Evolutionary conservation across 2,329 filamentous ascomycete species (phyloP).

Genomic region (Cercospora sp.): DNA sequence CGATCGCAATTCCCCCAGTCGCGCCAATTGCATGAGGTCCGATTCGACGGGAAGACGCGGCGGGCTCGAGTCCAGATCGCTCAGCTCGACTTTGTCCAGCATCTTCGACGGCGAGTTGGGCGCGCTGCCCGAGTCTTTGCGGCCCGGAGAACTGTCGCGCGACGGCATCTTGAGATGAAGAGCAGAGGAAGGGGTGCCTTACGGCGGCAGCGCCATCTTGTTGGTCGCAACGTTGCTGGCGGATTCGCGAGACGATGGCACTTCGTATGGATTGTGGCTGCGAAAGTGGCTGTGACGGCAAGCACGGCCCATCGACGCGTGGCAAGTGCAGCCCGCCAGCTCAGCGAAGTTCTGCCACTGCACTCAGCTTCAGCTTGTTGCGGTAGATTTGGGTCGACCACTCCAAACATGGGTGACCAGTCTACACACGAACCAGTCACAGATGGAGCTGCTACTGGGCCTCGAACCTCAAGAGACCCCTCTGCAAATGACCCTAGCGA

Average conservation of each 20-base stretch:
- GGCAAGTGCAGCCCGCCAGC: not conserved
- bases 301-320: not conserved
- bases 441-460: not conserved
- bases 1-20: slow-evolving; percentile 78
- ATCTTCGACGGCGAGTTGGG: slow-evolving; percentile 32
- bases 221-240: not conserved
- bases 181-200: not conserved
- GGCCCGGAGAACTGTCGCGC: slow-evolving; percentile 18
- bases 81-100: slow-evolving; percentile 40
- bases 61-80: slow-evolving; percentile 38
- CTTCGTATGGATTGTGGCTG: not conserved
- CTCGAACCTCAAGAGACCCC: not conserved
- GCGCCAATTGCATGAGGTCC: slow-evolving; percentile 94
- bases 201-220: not conserved
- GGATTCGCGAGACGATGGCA: not conserved
- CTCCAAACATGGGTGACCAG: not conserved
- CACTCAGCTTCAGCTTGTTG: not conserved
- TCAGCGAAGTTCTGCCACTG: not conserved
- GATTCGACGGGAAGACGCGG: slow-evolving; percentile 58
- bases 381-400: not conserved
- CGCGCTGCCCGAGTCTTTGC: slow-evolving; percentile 27
- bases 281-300: not conserved
- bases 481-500: not conserved
- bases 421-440: not conserved
- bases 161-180: not conserved